Base-by-base conservation (phyloP, 148 eudicot genomes). In the Persicaria maculosa region DNA sequence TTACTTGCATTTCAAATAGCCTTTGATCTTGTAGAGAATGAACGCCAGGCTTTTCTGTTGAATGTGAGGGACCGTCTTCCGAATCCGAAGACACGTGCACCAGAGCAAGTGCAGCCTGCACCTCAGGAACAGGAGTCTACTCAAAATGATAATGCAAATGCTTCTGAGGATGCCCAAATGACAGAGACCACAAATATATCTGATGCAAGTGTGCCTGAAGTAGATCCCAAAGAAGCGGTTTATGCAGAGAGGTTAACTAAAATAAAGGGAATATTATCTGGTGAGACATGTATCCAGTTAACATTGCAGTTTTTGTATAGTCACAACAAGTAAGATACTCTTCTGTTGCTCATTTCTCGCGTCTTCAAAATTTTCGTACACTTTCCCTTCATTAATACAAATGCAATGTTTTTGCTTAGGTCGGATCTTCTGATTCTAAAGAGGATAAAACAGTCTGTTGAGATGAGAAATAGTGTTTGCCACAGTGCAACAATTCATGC, bases 401-500 rank as follows among this genome's bases (percentile, higher is more conserved):
- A 43, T 14, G 16, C 47, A 47, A 12, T 44, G 11, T 19, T 75
- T 73, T 78, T 19, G 47, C 78, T 5, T 75, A 93, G 98, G 85
- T 93, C 97, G 31, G 98, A 93, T 84, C 98, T 93, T 77, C 97
- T 93, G 47, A 89, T 93, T 73, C 89, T 93, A 15, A 93, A 93
- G 87, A 93, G 90, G 47, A 93, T 93, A 81, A 93, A 93, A 81
- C 98, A 93, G 71, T 88, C 98, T 65, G 91, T 93, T 54, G 98
- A 93, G 81, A 91, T 89, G 97, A 88, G 97, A 83, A 93, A 93
- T 71, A 93, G 98, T 75, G 98, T 93, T 54, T 93, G 98, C 78
- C 98, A 93, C 74, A 93, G 98, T 86, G 98, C 98, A 72, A 91
- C 98, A n/a, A 91, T 93, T 67, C 85, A 89, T 82, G 92, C 98